Evolutionary conservation across 1,139 yeast genomes (phyloP), one percentile per base, ranked within the genome.

Genomic region (Diutina scorzettiae): DNA sequence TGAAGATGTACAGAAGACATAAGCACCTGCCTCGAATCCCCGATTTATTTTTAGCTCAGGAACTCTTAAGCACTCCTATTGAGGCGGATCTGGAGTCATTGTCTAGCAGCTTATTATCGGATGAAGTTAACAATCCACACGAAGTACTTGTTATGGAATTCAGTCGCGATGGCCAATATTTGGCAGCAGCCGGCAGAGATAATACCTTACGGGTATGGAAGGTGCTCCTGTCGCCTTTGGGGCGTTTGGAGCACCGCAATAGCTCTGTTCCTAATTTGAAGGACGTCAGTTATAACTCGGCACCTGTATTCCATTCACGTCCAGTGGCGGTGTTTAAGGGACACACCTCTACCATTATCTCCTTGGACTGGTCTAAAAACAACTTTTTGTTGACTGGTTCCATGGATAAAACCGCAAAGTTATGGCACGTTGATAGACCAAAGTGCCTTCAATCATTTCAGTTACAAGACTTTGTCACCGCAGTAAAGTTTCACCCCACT

Each of bases 331-430:
- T 71, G 17, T 81, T 77, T 47, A 60, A 57, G 40, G 94, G 86
- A 21, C 97, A 89, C 57, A 60, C 73, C 0, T 73, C 74, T 41
- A 82, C 85, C 47, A 70, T 89, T 21, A 60, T 86, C 29, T 76
- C 84, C 9, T 56, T 89, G 36, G 85, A 85, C 52, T 89, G 97
- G 97, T 81, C 94, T 44, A 82, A 81, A 50, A 87, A 87, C 59
- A 81, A 81, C 53, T 89, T 89, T 49, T 58, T 89, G 27, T 56
- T 87, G 1, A 71, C 94, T 0, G 81, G 94, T 2, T 81, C 95
- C 6, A 84, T 84, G 83, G 97, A 89, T 59, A 74, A 76, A 49
- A 81, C 94, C 0, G 95, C 79, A 1, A 73, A 76, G 47, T 62
- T 89, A 41, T 89, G 96, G 96, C 95, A 89, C 57, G 72, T 81